phyloP scores from a whole-genome alignment of 805 yeast genomes.

The Cyberlindnera veronae region DNA sequence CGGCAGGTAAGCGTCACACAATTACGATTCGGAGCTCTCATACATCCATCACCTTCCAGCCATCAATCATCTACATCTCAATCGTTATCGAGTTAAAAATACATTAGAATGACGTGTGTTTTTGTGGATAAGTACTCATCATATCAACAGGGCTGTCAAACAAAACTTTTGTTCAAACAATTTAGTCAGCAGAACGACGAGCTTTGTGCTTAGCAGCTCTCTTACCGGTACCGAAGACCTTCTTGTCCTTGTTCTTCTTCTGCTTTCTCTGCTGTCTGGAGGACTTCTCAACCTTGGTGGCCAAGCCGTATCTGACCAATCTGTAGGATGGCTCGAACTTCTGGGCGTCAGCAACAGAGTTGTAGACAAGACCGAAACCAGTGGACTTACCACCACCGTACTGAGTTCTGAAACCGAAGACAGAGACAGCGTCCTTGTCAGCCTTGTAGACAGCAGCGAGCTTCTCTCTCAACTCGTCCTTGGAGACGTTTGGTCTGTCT shows the following conservation, averaged over 20 bases:
- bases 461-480: slow-evolving; percentile 97
- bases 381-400: slow-evolving; percentile 99
- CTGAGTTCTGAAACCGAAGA: slow-evolving; percentile 99
- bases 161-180: slow-evolving; percentile 10
- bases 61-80: background rate
- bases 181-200: slow-evolving; percentile 82
- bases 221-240: slow-evolving; percentile 97
- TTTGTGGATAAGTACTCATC: slow-evolving; percentile 8
- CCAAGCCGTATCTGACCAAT: slow-evolving; percentile 98
- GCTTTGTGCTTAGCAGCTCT: slow-evolving; percentile 90
- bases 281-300: slow-evolving; percentile 92
- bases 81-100: slow-evolving; percentile 2
- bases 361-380: slow-evolving; percentile 99
- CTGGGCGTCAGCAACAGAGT: slow-evolving; percentile 96
- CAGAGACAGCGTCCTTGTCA: slow-evolving; percentile 92
- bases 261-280: slow-evolving; percentile 99
- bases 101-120: slow-evolving; percentile 11
- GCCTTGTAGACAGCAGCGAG: slow-evolving; percentile 86
- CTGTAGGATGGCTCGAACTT: slow-evolving; percentile 99
- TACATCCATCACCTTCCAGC: too few species aligned
- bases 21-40: too few species aligned
- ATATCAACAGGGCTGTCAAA: slow-evolving; percentile 6
- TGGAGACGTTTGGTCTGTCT: slow-evolving; percentile 98
- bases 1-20: background rate
- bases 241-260: slow-evolving; percentile 99